phyloP scores from a whole-genome alignment of 495 filamentous ascomycete species.

The Daldinia grandis region DNA sequence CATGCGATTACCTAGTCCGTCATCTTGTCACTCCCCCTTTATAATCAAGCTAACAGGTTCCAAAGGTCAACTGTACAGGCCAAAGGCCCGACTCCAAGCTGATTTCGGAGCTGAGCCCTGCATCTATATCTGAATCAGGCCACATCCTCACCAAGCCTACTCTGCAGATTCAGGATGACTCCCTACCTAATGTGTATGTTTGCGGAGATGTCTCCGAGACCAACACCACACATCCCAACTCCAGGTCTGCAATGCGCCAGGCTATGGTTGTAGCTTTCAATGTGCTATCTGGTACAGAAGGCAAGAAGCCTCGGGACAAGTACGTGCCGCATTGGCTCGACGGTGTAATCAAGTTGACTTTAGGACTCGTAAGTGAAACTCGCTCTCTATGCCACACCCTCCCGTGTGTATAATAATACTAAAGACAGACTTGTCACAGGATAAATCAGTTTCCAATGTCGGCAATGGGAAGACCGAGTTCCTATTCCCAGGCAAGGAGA shows the following conservation, averaged over 20 bases:
- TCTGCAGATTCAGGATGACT: constrained; percentile 61
- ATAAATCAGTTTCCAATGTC: constrained; percentile 41
- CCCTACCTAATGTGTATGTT: constrained; percentile 62
- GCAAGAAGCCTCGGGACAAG: constrained; percentile 33
- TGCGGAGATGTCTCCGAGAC: constrained; percentile 71
- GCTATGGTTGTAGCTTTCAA: constrained; percentile 63
- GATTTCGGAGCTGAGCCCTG: constrained; percentile 52
- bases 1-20: constrained; percentile 53
- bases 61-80: constrained; percentile 62
- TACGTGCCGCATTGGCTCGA: constrained; percentile 48
- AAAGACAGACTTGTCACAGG: constrained; percentile 1
- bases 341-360: constrained; percentile 45
- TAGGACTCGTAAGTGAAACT: constrained; percentile 42
- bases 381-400: not conserved
- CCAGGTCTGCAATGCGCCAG: constrained; percentile 61
- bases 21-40: not conserved
- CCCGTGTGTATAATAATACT: not conserved
- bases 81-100: constrained; percentile 65
- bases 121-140: constrained; percentile 57
- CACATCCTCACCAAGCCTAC: constrained; percentile 64
- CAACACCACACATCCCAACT: constrained; percentile 61
- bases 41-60: constrained; percentile 10
- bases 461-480: constrained; percentile 38
- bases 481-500: constrained; percentile 31
- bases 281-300: constrained; percentile 57